These are phyloP conservation scores for Daldinia decipiens DNA, from an alignment of 495 filamentous ascomycete species.

Conservation along the genomic window DNA sequence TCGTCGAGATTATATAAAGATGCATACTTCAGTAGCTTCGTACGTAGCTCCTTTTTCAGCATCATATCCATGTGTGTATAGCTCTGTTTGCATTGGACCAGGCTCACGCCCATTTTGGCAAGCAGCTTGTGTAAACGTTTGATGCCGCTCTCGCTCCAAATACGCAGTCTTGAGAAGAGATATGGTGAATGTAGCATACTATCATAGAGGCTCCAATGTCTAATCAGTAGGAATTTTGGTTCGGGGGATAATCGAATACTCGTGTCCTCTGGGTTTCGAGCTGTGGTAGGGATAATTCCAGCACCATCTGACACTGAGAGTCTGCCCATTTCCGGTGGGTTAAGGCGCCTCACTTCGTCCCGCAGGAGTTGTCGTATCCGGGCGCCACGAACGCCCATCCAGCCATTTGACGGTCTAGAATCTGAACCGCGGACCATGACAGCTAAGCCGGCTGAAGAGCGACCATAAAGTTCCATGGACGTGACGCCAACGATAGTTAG, in stretches of 20 bases:
- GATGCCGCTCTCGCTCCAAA: slow-evolving; percentile 89
- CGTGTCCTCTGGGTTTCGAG: slow-evolving; percentile 86
- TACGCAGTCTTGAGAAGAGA: slow-evolving; percentile 88
- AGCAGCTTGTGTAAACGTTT: slow-evolving; percentile 95
- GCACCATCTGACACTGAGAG: slow-evolving; percentile 63
- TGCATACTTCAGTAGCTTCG: slow-evolving; percentile 86
- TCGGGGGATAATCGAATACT: slow-evolving; percentile 94
- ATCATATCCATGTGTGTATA: slow-evolving; percentile 99
- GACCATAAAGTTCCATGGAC: slow-evolving; percentile 90
- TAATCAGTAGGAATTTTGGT: slow-evolving; percentile 89
- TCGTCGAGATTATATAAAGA: slow-evolving; percentile 92
- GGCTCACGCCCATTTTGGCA: slow-evolving; percentile 96
- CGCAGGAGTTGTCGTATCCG: slow-evolving; percentile 84
- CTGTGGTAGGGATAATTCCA: slow-evolving; percentile 87
- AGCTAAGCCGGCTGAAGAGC: slow-evolving; percentile 80
- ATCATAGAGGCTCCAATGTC: slow-evolving; percentile 97
- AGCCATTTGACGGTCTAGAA: slow-evolving; percentile 68
- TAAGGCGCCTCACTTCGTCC: slow-evolving; percentile 94
- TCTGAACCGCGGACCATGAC: slow-evolving; percentile 69
- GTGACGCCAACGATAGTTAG: slow-evolving; percentile 91
- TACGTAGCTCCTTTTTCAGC: slow-evolving; percentile 86
- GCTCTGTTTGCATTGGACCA: slow-evolving; percentile 91
- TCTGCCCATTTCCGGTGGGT: slow-evolving; percentile 74
- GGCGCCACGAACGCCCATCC: slow-evolving; percentile 84
- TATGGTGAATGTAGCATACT: slow-evolving; percentile 98